Evolutionary conservation across 768 basidiomycete genomes (phyloP).

Genomic region (Leccinum boreale): DNA sequence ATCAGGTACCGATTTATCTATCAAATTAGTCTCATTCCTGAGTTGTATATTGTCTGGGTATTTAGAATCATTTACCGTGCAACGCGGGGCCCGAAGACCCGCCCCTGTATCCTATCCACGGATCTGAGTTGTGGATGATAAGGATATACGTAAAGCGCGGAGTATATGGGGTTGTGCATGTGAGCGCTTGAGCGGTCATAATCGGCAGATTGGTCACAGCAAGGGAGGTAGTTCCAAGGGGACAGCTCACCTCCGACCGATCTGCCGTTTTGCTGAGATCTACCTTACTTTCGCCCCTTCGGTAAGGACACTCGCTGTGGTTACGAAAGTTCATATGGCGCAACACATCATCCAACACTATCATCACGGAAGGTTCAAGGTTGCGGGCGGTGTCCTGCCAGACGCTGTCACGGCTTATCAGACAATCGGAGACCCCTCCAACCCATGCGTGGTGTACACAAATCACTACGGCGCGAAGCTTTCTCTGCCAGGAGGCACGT

Average conservation of each 20-base stretch:
- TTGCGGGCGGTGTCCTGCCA: slow-evolving; percentile 51
- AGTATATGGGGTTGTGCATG: neutral
- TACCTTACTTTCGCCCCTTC: neutral
- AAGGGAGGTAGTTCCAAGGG: neutral
- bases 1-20: neutral
- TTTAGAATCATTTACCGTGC: neutral
- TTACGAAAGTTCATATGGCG: slow-evolving; percentile 5
- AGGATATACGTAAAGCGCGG: neutral
- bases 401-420: slow-evolving; percentile 57
- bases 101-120: neutral
- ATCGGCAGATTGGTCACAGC: neutral
- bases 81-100: neutral
- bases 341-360: slow-evolving; percentile 39
- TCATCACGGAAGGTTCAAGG: slow-evolving; percentile 51
- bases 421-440: slow-evolving; percentile 48
- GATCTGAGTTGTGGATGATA: neutral
- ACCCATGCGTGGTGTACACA: slow-evolving; percentile 53
- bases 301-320: neutral
- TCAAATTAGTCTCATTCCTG: neutral
- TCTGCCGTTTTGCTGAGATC: neutral
- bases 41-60: neutral
- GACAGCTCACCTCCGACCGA: neutral
- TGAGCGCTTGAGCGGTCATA: neutral
- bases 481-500: slow-evolving; percentile 39
- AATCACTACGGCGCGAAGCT: slow-evolving; percentile 55